Evolutionary conservation across 352 stramenopile genomes (phyloP).

Genomic region (Phytophthora agathidicida): DNA sequence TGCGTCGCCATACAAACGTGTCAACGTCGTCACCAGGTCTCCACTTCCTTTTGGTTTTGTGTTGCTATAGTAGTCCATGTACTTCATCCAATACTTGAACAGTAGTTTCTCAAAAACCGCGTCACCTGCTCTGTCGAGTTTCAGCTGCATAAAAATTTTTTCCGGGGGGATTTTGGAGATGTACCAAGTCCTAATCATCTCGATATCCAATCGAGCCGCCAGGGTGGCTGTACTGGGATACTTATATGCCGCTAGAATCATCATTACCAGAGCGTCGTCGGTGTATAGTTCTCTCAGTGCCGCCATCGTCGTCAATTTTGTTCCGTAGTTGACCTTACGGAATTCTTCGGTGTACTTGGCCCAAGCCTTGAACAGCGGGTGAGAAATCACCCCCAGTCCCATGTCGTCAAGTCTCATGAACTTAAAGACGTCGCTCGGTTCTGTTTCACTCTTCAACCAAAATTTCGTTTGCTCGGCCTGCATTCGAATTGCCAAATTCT

Average conservation of each 20-base stretch:
- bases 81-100: neutral
- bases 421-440: neutral
- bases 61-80: constrained; percentile 9
- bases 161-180: too few species aligned
- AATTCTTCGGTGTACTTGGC: neutral
- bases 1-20: too few species aligned
- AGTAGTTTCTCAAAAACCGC: neutral
- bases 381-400: neutral
- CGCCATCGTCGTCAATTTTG: neutral
- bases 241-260: constrained; percentile 11
- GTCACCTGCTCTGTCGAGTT: neutral
- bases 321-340: constrained; percentile 8
- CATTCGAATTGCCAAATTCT: too few species aligned
- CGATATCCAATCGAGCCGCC: neutral
- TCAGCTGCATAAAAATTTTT: constrained; percentile 2
- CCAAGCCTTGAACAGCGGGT: neutral
- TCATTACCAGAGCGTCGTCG: neutral
- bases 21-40: too few species aligned
- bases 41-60: too few species aligned
- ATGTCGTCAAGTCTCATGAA: neutral
- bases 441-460: too few species aligned
- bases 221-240: constrained; percentile 5
- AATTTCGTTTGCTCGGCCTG: too few species aligned
- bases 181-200: neutral
- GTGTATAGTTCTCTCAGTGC: constrained; percentile 14